These are phyloP conservation scores for Eleusine indica DNA, from an alignment of 176 grass and related monocot genomes.

Conservation along the genomic window DNA sequence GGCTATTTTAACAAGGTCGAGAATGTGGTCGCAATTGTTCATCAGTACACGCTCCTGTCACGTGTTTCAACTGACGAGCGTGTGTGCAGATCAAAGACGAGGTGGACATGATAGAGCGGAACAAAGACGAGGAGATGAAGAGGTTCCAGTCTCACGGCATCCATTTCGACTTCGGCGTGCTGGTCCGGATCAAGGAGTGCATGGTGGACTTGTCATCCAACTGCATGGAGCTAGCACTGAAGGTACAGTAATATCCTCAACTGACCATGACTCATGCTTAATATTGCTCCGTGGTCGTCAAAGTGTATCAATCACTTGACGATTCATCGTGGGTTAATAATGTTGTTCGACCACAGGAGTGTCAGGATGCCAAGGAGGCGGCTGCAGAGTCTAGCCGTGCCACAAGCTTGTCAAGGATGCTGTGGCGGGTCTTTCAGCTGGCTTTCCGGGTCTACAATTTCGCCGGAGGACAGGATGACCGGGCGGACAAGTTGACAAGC, in stretches of 20 bases:
- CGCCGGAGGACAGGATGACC: constrained; percentile 70
- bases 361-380: constrained; percentile 25
- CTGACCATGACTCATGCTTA: too few relatives aligned
- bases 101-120: constrained; percentile 66
- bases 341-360: constrained; percentile 36
- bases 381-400: not conserved
- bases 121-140: constrained; percentile 60
- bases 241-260: constrained; percentile 10
- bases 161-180: constrained; percentile 48
- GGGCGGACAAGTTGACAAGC: constrained; percentile 54
- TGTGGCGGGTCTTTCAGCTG: constrained; percentile 70
- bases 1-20: constrained; percentile 61
- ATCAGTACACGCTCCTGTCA: not conserved
- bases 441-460: constrained; percentile 68
- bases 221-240: constrained; percentile 61
- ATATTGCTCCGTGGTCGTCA: too few relatives aligned
- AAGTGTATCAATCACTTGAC: too few relatives aligned
- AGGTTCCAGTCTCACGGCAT: constrained; percentile 60
- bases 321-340: not conserved
- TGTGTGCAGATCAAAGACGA: constrained; percentile 64
- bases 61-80: too few relatives aligned
- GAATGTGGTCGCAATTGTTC: not conserved
- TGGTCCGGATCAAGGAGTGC: constrained; percentile 62
- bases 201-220: constrained; percentile 69
- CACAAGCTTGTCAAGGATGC: constrained; percentile 34